These are phyloP conservation scores for Carex littledalei DNA, from an alignment of 176 grass and related monocot genomes.

Conservation along the genomic window DNA sequence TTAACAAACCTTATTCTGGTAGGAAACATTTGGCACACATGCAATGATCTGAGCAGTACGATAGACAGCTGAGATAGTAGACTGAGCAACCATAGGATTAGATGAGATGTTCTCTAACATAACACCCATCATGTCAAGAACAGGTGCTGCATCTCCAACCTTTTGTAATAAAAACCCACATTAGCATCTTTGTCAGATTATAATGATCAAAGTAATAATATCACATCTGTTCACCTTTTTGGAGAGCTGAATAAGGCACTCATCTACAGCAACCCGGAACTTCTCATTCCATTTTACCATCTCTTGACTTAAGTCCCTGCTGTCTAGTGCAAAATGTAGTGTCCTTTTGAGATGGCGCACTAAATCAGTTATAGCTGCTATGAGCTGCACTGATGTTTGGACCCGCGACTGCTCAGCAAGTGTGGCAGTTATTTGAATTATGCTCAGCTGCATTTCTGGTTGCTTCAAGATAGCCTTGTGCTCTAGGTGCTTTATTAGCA, in stretches of 20 bases:
- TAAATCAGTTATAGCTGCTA: slow-evolving; percentile 94
- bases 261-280: slow-evolving; percentile 70
- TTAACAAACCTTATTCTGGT: slow-evolving; percentile 78
- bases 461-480: slow-evolving; percentile 83
- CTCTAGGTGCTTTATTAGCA: slow-evolving; percentile 96
- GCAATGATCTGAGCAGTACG: slow-evolving; percentile 98
- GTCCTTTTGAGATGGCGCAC: slow-evolving; percentile 93
- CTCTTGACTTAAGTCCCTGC: slow-evolving; percentile 44
- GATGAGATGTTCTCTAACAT: slow-evolving; percentile 90
- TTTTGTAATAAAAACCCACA: slow-evolving; percentile 36
- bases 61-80: slow-evolving; percentile 91
- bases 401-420: slow-evolving; percentile 78
- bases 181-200: slow-evolving; percentile 1
- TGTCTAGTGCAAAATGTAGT: slow-evolving; percentile 78
- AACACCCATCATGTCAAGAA: slow-evolving; percentile 98
- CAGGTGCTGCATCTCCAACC: slow-evolving; percentile 95
- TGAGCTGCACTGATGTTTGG: slow-evolving; percentile 67
- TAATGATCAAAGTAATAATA: slow-evolving; percentile 20
- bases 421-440: slow-evolving; percentile 72
- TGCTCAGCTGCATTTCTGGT: slow-evolving; percentile 78
- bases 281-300: slow-evolving; percentile 70
- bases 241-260: slow-evolving; percentile 76
- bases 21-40: slow-evolving; percentile 82
- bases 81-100: slow-evolving; percentile 66
- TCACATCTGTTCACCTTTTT: slow-evolving; percentile 64